Evolutionary conservation across 495 filamentous ascomycete genomes (phyloP), one percentile per base, ranked within the genome.

Genomic region (Aspergillus heteromorphus): DNA sequence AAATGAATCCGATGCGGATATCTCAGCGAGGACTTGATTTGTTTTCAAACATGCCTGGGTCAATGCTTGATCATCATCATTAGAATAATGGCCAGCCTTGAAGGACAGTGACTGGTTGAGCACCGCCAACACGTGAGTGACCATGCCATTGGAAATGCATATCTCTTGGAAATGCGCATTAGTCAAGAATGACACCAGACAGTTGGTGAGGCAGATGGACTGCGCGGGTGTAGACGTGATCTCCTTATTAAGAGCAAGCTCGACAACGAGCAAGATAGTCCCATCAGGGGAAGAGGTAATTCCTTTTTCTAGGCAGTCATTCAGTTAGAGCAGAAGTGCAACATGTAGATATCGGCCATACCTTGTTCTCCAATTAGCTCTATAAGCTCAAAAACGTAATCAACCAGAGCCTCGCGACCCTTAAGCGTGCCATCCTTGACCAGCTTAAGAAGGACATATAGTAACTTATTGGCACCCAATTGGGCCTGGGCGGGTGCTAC

Each of bases 1-100:
- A 48, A 91, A 91, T 27, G 68, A 63, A 3, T 79, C 69, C 0
- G 80, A 71, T 2, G 78, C 77, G 1, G 86, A 87, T 1, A 89
- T 66, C 43, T 91, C 86, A 9, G 84, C 81, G 14, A 88, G 65
- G 7, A 77, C 69, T 40, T 79, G 71, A 31, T 83, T 83, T 48
- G 85, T 75, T 19, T 78, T 77, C 16, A 72, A 66, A 23, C 79
- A 78, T 25, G 83, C 64, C 49, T 82, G 77, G 9, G 76, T 70
- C 31, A 87, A 65, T 40, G 76, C 68, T 47, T 80, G 70, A 16
- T 70, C 66, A 8, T 81, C 76, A 13, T 85, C 83, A 21, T 50
- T 62, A 8, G 64, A 66, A 31, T 67, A 62, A n/a, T 48, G 42
- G 36, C 66, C 63, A 17, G 64, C 16, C 23, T 63, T 54, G 21